Percentiles rank a stretch among this genome's conserved stretches.
Evolutionary conservation across 805 yeast genomes (phyloP).

Genomic region (Candida lessepsii): DNA sequence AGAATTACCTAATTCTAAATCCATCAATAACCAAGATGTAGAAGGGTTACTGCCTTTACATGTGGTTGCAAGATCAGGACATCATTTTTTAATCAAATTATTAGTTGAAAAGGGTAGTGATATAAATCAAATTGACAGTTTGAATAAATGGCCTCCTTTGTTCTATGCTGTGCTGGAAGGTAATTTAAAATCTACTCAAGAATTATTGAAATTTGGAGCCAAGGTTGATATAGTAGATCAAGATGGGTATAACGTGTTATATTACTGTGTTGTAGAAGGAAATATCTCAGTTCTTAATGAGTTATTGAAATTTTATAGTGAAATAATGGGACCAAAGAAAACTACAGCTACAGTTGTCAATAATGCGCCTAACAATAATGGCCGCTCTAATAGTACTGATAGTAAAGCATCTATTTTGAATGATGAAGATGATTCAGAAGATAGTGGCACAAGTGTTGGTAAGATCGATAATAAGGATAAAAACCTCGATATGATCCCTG

Average conservation of each 20-base stretch:
- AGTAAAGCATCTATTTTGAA: slow-evolving; percentile 30
- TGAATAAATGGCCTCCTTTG: slow-evolving; percentile 91
- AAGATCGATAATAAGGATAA: slow-evolving; percentile 14
- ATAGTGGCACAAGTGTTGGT: slow-evolving; percentile 24
- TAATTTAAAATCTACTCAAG: slow-evolving; percentile 64
- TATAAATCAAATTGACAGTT: slow-evolving; percentile 76
- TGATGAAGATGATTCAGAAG: slow-evolving; percentile 37
- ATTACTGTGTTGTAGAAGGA: slow-evolving; percentile 93
- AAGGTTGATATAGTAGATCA: slow-evolving; percentile 68
- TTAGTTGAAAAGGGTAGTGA: slow-evolving; percentile 69
- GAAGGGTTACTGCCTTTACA: slow-evolving; percentile 90
- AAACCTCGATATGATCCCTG: slow-evolving; percentile 77
- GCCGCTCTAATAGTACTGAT: too few species aligned
- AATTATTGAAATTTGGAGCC: slow-evolving; percentile 73
- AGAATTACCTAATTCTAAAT: slow-evolving; percentile 16
- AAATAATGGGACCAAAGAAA: slow-evolving; percentile 11
- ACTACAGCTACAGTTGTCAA: background rate
- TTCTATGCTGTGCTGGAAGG: slow-evolving; percentile 90
- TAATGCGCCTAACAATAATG: too few species aligned
- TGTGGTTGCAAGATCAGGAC: slow-evolving; percentile 84
- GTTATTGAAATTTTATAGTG: slow-evolving; percentile 44
- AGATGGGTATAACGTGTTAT: slow-evolving; percentile 75
- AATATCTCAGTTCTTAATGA: slow-evolving; percentile 78
- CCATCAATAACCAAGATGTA: slow-evolving; percentile 62
- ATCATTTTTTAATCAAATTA: slow-evolving; percentile 62